Base-by-base conservation (phyloP, 192 early-diverging fungal genomes). In the Gigaspora rosea region DNA sequence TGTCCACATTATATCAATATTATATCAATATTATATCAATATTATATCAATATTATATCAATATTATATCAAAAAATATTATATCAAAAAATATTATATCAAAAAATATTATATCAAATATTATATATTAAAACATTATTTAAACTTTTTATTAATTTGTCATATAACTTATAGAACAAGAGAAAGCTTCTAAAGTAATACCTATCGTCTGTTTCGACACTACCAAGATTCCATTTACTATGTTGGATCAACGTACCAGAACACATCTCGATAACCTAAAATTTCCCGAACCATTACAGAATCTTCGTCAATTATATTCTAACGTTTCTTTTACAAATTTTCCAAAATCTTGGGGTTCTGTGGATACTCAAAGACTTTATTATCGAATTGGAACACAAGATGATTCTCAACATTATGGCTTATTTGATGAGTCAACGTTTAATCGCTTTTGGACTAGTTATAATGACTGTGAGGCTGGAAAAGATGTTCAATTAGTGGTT, bases 271-370 rank as follows among this genome's bases (percentile, higher is more conserved):
- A 63, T 10, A 35, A 63, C 27, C 27, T 63, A 63, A 63, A 35
- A 10, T 63, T 11, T 13, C 10, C 32, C 27, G 27, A 63, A n/a
- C 18, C 66, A 8, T 36, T 47, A 22, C n/a, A 68, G 18, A 68
- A 68, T 68, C 47, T 68, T 48, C 46, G 66, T 68, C 66, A 68
- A 49, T 18, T 72, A 27, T 72, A 72, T 57, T 33, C 33, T 10
- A 56, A 51, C 13, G 20, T 72, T 13, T 27, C 70, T 12, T 56
- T 35, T 11, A 10, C 27, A 32, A 32, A 41, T 49, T 56, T 57
- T 18, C 70, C 48, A 36, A 20, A 16, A 15, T 33, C 22, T 11
- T 72, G 70, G 70, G 11, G 51, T 36, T 1, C 3, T 10, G 52
- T 72, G 10, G 52, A 72, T 41, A 71, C 22, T 51, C 32, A 12